Evolutionary conservation across 31 red algal species (phyloP).

Genomic region (Porphyra umbilicalis): DNA sequence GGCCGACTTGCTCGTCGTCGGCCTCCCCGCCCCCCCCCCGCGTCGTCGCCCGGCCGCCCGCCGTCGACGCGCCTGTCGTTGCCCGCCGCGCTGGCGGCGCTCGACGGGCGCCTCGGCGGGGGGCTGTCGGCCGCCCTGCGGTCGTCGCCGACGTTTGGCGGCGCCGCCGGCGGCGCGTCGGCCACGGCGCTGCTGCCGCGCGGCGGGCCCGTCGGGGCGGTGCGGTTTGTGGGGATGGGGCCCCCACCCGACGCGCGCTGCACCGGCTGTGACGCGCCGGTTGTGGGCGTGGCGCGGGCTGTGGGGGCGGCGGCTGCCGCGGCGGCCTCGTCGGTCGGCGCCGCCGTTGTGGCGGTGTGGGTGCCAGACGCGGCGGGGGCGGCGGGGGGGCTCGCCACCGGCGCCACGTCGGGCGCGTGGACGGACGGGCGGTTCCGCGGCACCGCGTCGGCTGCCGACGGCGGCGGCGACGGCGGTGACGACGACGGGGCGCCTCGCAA

Average conservation of each 20-base stretch:
- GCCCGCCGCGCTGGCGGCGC: background rate
- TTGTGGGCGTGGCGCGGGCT: background rate
- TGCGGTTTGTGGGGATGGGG: background rate
- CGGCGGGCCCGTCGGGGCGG: background rate
- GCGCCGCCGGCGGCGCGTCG: background rate
- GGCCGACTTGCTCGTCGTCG: background rate
- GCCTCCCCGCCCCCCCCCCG: background rate
- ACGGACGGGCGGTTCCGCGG: background rate
- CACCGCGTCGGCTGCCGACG: constrained; percentile 28
- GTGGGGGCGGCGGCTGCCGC: background rate
- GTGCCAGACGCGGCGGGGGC: background rate
- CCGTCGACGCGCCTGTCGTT: background rate
- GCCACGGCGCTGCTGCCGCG: background rate
- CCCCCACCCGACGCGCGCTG: background rate
- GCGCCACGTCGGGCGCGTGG: background rate
- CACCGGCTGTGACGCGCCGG: background rate
- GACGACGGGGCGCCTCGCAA: constrained; percentile 36
- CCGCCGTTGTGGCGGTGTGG: background rate
- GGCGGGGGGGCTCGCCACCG: background rate
- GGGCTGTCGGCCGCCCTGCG: background rate
- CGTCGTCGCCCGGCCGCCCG: background rate
- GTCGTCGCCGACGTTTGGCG: background rate
- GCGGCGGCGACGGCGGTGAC: constrained; percentile 14
- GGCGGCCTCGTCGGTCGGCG: background rate
- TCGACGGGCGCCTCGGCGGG: background rate